phyloP scores from a whole-genome alignment of 495 filamentous ascomycete species.

The Astrothelium subdiscretum region DNA sequence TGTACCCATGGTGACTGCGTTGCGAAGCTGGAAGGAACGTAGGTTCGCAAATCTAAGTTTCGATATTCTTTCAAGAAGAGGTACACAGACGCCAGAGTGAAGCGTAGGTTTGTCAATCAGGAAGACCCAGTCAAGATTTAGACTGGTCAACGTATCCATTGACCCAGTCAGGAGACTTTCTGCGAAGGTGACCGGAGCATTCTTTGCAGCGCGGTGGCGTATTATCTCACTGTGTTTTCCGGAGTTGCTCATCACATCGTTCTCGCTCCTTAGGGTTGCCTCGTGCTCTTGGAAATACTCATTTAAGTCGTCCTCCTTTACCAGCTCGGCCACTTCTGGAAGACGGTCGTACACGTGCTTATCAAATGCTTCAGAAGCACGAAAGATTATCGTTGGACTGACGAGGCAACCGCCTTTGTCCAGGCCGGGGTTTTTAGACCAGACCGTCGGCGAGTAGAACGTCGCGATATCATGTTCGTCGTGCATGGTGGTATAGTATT shows the following conservation, averaged over 20 bases:
- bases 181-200: neutral
- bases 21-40: constrained; percentile 24
- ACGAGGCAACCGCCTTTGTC: neutral
- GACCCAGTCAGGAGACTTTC: constrained; percentile 6
- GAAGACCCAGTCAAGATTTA: constrained; percentile 26
- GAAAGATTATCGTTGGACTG: neutral
- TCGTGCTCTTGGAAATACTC: neutral
- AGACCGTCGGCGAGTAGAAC: neutral
- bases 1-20: constrained; percentile 15
- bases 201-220: neutral
- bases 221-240: neutral
- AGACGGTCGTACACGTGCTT: neutral
- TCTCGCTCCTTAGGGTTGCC: neutral
- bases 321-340: neutral
- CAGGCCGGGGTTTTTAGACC: neutral
- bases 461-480: neutral
- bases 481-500: neutral
- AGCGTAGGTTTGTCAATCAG: neutral
- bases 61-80: constrained; percentile 4
- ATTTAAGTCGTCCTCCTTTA: neutral
- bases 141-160: constrained; percentile 15
- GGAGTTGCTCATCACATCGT: neutral
- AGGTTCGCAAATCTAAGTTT: constrained; percentile 21
- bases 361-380: neutral
- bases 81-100: constrained; percentile 3